These are phyloP conservation scores for Ministeria vibrans DNA, from an alignment of 78 protist species.

Conservation along the genomic window DNA sequence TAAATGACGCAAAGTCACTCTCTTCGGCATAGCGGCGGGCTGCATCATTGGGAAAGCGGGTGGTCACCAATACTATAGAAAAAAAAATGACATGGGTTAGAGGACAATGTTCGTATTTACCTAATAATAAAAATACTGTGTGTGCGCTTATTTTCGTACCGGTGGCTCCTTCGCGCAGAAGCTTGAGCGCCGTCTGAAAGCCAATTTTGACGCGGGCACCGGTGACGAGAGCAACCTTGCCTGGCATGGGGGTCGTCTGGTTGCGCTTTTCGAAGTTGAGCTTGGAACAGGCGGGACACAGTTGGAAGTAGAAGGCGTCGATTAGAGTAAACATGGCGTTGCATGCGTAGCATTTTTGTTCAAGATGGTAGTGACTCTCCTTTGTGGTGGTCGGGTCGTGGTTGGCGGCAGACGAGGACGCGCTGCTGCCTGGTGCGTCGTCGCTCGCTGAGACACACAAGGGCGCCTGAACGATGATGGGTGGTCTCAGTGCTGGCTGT, in stretches of 20 bases:
- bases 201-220: constrained; percentile 62
- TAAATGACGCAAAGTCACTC: constrained; percentile 24
- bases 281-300: constrained; percentile 59
- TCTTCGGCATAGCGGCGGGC: constrained; percentile 34
- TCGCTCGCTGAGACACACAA: no score
- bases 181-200: constrained; percentile 17
- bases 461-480: no score
- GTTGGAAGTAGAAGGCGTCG: constrained; percentile 42
- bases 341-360: constrained; percentile 46
- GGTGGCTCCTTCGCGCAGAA: constrained; percentile 41
- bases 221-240: constrained; percentile 44
- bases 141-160: no score
- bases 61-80: no score
- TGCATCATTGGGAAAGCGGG: constrained; percentile 62
- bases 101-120: no score
- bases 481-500: no score
- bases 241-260: constrained; percentile 18
- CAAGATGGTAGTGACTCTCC: not conserved
- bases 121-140: no score
- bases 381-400: no score
- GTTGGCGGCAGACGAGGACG: no score
- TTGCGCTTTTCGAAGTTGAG: constrained; percentile 46
- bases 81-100: no score
- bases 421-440: no score
- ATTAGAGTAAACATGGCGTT: constrained; percentile 4